These are phyloP conservation scores for Metschnikowia corniflorae DNA, from an alignment of 805 yeast species.

Conservation along the genomic window DNA sequence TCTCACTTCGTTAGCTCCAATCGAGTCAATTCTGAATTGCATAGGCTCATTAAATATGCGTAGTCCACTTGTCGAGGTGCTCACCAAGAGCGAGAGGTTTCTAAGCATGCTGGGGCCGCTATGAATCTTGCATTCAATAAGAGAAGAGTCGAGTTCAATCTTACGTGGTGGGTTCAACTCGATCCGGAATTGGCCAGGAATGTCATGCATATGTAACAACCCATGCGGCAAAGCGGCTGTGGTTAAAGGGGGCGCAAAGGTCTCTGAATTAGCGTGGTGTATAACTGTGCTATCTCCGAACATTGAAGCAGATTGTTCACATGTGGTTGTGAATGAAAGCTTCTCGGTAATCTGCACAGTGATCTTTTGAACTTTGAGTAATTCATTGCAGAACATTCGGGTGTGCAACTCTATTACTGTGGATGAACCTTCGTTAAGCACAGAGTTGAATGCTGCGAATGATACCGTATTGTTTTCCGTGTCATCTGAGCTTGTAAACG, in stretches of 20 bases:
- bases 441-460: conserved; percentile 11
- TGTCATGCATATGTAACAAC: conserved; percentile 3
- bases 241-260: not conserved
- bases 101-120: conserved; percentile 30
- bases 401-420: conserved; percentile 10
- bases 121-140: conserved; percentile 23
- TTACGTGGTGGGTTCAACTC: conserved; percentile 24
- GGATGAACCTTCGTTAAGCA: conserved; percentile 4
- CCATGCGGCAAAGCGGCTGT: not conserved
- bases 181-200: conserved; percentile 20
- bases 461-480: conserved; percentile 3
- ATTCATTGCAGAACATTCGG: conserved; percentile 4
- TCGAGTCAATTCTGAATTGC: not conserved
- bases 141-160: conserved; percentile 28
- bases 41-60: conserved; percentile 5
- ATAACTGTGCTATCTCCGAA: conserved; percentile 12
- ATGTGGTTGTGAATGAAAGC: conserved; percentile 3
- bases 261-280: not conserved
- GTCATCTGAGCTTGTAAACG: conserved; percentile 19
- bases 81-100: conserved; percentile 5
- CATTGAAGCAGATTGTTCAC: not conserved
- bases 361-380: conserved; percentile 4
- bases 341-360: conserved; percentile 9
- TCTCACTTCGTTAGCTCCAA: conserved; percentile 1
- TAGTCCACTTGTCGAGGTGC: conserved; percentile 19